phyloP scores from a whole-genome alignment of 768 basidiomycete species.

The Fibroporia radiculosa region DNA sequence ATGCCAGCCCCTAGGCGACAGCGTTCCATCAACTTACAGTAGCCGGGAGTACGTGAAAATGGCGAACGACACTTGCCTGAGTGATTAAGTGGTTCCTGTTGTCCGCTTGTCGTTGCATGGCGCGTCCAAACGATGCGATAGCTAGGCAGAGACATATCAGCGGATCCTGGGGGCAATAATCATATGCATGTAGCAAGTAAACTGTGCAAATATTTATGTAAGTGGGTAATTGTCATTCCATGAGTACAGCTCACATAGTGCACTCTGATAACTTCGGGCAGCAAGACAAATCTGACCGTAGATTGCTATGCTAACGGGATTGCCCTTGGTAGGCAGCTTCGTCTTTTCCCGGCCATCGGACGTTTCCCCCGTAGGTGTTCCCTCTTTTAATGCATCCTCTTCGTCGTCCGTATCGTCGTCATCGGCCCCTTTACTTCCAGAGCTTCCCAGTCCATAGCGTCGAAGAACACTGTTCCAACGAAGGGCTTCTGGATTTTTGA shows the following conservation, averaged over 20 bases:
- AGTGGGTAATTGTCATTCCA: neutral
- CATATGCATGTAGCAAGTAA: constrained; percentile 85
- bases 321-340: constrained; percentile 58
- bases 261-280: constrained; percentile 83
- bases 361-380: constrained; percentile 10
- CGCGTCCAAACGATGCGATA: constrained; percentile 80
- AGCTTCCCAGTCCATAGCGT: constrained; percentile 41
- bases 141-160: constrained; percentile 78
- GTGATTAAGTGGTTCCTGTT: constrained; percentile 86
- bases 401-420: constrained; percentile 35
- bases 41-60: neutral
- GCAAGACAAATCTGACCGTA: constrained; percentile 84
- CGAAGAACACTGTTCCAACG: constrained; percentile 56
- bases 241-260: constrained; percentile 62
- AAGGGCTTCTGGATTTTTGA: constrained; percentile 50
- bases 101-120: constrained; percentile 91
- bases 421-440: constrained; percentile 29
- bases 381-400: constrained; percentile 23
- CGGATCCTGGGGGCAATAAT: constrained; percentile 77
- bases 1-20: constrained; percentile 63
- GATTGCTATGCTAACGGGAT: constrained; percentile 59
- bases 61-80: constrained; percentile 40
- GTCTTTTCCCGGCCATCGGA: constrained; percentile 15
- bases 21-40: neutral
- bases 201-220: constrained; percentile 36